Conservation (phyloP, 2,329 filamentous ascomycete species). For the Rutstroemia sp. region DNA sequence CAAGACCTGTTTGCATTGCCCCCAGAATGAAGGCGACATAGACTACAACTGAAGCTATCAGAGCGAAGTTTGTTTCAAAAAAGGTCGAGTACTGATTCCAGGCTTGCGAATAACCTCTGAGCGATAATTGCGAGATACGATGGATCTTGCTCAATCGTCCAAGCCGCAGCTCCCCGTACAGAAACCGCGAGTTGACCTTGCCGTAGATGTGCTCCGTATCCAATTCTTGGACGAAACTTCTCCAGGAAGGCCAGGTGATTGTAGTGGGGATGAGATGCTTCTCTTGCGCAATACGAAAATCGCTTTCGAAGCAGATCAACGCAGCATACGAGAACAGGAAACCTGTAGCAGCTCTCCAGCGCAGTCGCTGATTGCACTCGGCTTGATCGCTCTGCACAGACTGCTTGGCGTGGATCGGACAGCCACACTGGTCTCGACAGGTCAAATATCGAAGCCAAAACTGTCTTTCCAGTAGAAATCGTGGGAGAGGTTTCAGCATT, state of each 20-base stretch:
- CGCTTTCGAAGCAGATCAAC: slow-evolving; percentile 30
- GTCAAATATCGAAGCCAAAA: slow-evolving; percentile 22
- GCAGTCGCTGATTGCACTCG: not conserved
- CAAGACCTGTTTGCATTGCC: slow-evolving; percentile 43
- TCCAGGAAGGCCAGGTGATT: slow-evolving; percentile 21
- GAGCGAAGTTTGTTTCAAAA: slow-evolving; percentile 36
- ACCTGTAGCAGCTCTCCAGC: slow-evolving; percentile 21
- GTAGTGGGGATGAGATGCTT: slow-evolving; percentile 23
- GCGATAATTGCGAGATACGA: not conserved
- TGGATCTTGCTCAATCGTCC: slow-evolving; percentile 26
- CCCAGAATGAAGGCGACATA: slow-evolving; percentile 40
- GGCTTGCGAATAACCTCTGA: slow-evolving; percentile 11
- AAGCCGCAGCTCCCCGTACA: slow-evolving; percentile 31
- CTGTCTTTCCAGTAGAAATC: slow-evolving; percentile 22
- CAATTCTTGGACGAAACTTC: slow-evolving; percentile 14
- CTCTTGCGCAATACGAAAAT: slow-evolving; percentile 31
- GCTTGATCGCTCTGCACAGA: not conserved
- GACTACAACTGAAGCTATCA: slow-evolving; percentile 33
- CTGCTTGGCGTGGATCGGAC: not conserved
- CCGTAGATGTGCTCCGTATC: slow-evolving; percentile 11
- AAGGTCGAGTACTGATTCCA: slow-evolving; percentile 33
- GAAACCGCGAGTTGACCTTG: slow-evolving; percentile 26
- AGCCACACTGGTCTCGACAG: not conserved
- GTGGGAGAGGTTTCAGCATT: slow-evolving; percentile 31
- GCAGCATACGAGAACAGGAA: slow-evolving; percentile 30